A percentile compares a stretch with the other conserved stretches of the same genome.
phyloP scores from a whole-genome alignment of 179 eudicot genomes.

The Heliamphora pulchella region DNA sequence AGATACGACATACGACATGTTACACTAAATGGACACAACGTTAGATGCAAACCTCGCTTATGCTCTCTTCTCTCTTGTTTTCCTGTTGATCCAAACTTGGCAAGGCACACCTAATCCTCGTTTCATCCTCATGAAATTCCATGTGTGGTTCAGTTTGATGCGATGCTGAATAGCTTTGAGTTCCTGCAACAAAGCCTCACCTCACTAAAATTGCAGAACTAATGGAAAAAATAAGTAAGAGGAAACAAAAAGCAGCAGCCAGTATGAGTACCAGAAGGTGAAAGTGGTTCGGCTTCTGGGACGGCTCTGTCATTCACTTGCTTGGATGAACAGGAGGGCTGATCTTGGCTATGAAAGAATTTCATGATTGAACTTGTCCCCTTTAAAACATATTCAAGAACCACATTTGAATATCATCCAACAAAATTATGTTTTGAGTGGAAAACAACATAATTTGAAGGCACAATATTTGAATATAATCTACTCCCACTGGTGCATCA shows the following conservation, averaged over 20 bases:
- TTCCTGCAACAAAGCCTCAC: conserved; percentile 19
- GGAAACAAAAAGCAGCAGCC: conserved; percentile 13
- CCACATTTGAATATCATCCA: neutral
- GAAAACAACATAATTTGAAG: neutral
- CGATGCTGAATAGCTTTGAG: conserved; percentile 18
- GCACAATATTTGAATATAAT: neutral
- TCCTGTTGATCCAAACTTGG: conserved; percentile 19
- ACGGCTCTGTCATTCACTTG: conserved; percentile 22
- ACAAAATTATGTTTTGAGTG: neutral
- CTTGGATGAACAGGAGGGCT: conserved; percentile 25
- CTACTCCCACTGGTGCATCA: too few relatives aligned
- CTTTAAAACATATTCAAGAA: conserved; percentile 31
- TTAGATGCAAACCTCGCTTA: conserved; percentile 23
- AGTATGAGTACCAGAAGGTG: conserved; percentile 43
- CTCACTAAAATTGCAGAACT: neutral
- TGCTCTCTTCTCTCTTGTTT: conserved; percentile 15
- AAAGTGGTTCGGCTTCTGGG: conserved; percentile 25
- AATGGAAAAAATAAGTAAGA: neutral
- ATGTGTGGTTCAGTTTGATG: conserved; percentile 18
- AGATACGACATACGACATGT: too few relatives aligned
- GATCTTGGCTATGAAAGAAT: conserved; percentile 56
- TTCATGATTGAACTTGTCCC: conserved; percentile 73
- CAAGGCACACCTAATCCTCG: conserved; percentile 1
- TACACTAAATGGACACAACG: neutral
- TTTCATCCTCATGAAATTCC: conserved; percentile 18